Evolutionary conservation across 2,329 filamentous ascomycete genomes (phyloP), one percentile per base, ranked within the genome.

Genomic region (Thielaviopsis cerberus): DNA sequence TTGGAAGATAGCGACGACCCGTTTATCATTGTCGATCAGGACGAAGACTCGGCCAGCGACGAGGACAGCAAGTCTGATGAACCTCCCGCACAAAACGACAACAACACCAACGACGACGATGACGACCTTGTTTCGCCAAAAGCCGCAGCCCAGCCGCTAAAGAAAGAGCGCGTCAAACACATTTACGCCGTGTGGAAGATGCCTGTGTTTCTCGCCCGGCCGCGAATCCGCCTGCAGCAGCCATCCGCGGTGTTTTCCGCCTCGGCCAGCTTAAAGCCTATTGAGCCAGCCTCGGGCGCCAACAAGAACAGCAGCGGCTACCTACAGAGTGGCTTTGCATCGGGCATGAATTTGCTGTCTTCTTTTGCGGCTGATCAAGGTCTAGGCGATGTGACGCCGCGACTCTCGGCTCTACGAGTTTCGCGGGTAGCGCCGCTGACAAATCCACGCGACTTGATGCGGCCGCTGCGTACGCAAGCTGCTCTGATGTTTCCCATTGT

Each of bases 311-410:
- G 64, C 45, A 57, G 51, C 41, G 68, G 70, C 10, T 88, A 88
- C 65, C 74, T 91, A 30, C 78, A 79, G 37, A 87, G 83, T 65
- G 79, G 81, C 59, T 70, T 82, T 25, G 82, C 86, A 0, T 77
- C 82, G 6, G 82, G 85, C 1, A 74, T 87, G 62, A 92, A 91
- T 67, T 73, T 91, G n/a, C 77, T 92, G 15, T 83, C 86, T 65
- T 78, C 86, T 2, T 86, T 91, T 61, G 75, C 77, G 56, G 74
- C 74, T 61, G 86, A 89, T 65, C 78, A 81, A 23, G 76, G 76
- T 25, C 72, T 88, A 20, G 73, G 71, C 17, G 80, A 82, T 37
- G 71, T 80, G 25, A 75, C 76, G 63, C 84, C 86, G 53, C 78
- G 79, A 27, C 73, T 92, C 1, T 88, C 86, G 10, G 85, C 86